Evolutionary conservation across 768 basidiomycete genomes (phyloP).

Genomic region (Xanthoconium purpureum): DNA sequence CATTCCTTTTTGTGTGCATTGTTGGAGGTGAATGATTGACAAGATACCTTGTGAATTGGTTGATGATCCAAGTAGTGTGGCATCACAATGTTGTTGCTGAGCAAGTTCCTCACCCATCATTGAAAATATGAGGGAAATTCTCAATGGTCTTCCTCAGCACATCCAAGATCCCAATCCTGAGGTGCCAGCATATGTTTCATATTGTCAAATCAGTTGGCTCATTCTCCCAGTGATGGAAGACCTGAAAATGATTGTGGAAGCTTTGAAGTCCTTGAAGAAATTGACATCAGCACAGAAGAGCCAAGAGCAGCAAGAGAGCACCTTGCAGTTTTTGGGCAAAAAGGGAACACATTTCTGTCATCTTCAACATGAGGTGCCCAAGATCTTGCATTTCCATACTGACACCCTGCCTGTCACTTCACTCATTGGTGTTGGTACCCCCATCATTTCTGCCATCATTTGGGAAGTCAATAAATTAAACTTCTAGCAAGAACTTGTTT

Average conservation of each 20-base stretch:
- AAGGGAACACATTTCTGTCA: background rate
- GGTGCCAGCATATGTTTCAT: background rate
- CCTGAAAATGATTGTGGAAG: no score
- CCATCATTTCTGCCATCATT: background rate
- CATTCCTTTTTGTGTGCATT: background rate
- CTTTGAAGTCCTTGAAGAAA: background rate
- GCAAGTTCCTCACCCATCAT: background rate
- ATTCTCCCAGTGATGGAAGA: background rate
- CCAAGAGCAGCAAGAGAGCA: background rate
- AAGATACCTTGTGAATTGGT: background rate
- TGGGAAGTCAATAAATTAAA: background rate
- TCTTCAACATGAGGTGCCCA: background rate
- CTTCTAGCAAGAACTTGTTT: background rate
- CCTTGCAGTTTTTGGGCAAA: background rate
- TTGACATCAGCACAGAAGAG: background rate
- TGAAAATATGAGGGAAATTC: background rate
- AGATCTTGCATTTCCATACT: background rate
- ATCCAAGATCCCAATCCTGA: background rate
- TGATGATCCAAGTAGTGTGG: background rate
- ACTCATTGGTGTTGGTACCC: background rate
- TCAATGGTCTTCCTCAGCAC: background rate
- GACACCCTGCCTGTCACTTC: background rate
- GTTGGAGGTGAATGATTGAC: background rate
- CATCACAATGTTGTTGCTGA: background rate
- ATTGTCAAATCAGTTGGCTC: background rate